Evolutionary conservation across 495 filamentous ascomycete species (phyloP).

Genomic region (Aspergillus egyptiacus): DNA sequence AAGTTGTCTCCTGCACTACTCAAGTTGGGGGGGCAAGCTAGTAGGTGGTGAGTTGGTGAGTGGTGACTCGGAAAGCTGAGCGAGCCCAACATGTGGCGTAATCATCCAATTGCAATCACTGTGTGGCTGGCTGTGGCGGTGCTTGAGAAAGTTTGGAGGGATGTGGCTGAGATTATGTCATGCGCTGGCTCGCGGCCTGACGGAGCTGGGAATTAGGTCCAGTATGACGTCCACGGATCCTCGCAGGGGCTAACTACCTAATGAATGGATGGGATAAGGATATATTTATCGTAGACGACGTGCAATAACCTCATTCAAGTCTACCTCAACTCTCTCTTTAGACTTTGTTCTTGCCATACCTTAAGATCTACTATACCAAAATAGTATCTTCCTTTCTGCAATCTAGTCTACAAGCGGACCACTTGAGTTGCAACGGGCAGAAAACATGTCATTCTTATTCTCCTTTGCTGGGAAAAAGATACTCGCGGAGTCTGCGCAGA

Average conservation of each 20-base stretch:
- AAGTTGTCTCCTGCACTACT: too few relatives aligned
- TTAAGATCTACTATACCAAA: too few relatives aligned
- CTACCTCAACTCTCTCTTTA: too few relatives aligned
- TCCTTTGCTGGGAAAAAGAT: slow-evolving; percentile 60
- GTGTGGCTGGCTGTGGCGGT: background rate
- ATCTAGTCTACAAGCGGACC: too few relatives aligned
- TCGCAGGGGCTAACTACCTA: background rate
- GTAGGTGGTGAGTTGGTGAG: background rate
- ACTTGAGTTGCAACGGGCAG: too few relatives aligned
- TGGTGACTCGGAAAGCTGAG: background rate
- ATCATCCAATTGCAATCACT: background rate
- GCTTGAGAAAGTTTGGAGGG: background rate
- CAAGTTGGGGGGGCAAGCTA: background rate
- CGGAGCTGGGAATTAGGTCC: too few relatives aligned
- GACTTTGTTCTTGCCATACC: too few relatives aligned
- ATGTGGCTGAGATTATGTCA: slow-evolving; percentile 7
- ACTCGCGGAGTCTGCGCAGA: slow-evolving; percentile 56
- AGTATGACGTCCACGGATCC: too few relatives aligned
- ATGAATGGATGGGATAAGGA: background rate
- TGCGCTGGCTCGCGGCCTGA: too few relatives aligned
- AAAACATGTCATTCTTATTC: slow-evolving; percentile 47
- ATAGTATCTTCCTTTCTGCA: too few relatives aligned
- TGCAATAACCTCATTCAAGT: too few relatives aligned
- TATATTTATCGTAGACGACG: background rate
- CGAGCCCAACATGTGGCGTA: slow-evolving; percentile 15